A percentile compares a stretch with the other conserved stretches of the same genome.
phyloP scores from a whole-genome alignment of 73 alveolate species.

The Stentor roeselii region DNA sequence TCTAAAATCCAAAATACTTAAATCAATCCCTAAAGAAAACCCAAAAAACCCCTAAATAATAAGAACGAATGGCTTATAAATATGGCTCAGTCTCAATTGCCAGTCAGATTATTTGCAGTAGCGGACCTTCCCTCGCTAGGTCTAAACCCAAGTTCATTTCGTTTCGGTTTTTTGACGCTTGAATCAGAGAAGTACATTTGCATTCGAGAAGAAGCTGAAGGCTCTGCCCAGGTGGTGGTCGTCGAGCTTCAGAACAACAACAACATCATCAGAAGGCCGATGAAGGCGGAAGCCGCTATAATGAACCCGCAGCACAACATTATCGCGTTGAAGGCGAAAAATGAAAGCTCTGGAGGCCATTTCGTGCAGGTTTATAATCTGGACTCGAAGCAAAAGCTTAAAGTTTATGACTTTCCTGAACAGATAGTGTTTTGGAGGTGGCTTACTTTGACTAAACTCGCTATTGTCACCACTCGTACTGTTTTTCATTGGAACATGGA shows the following conservation, averaged over 20 bases:
- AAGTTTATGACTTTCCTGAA: constrained; percentile 72
- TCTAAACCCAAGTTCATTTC: constrained; percentile 75
- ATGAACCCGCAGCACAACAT: constrained; percentile 92
- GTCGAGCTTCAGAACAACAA: constrained; percentile 57
- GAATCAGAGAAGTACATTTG: constrained; percentile 94
- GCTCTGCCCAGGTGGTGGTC: constrained; percentile 27
- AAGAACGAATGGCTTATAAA: background rate
- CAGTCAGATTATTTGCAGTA: background rate
- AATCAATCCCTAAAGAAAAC: too few species aligned
- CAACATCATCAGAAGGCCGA: constrained; percentile 84
- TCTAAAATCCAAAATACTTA: too few species aligned
- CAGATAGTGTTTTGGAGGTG: constrained; percentile 78
- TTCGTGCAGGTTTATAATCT: constrained; percentile 70
- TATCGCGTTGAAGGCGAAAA: constrained; percentile 92
- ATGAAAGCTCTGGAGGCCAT: constrained; percentile 49
- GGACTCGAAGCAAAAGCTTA: constrained; percentile 67
- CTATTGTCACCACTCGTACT: constrained; percentile 61
- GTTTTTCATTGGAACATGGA: constrained; percentile 70
- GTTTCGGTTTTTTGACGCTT: constrained; percentile 80
- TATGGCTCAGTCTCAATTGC: background rate
- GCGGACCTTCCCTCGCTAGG: constrained; percentile 50
- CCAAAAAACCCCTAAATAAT: too few species aligned
- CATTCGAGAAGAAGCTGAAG: constrained; percentile 78
- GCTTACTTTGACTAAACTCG: constrained; percentile 63
- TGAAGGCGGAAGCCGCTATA: constrained; percentile 94